phyloP scores from a whole-genome alignment of 768 basidiomycete genomes.

The Pulveroboletus sp. region DNA sequence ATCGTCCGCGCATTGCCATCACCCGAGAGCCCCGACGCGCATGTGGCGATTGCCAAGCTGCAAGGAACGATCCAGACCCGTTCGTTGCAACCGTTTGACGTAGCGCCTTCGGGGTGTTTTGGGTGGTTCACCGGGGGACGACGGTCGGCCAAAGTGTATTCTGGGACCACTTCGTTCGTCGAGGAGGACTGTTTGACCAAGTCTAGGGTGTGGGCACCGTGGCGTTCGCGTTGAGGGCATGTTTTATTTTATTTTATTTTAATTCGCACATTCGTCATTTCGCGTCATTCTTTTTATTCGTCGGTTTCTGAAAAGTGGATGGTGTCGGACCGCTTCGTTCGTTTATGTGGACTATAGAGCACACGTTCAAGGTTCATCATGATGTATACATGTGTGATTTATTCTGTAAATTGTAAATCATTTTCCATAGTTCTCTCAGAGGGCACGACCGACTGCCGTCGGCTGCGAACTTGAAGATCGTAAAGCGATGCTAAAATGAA shows the following conservation, averaged over 20 bases:
- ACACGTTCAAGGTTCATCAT: not conserved
- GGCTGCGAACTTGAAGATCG: no score
- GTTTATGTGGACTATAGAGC: not conserved
- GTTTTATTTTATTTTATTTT: not conserved
- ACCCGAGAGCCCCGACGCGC: not conserved
- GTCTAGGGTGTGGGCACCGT: conserved; percentile 16
- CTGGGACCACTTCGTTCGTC: not conserved
- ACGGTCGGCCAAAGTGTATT: conserved; percentile 4
- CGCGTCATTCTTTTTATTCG: not conserved
- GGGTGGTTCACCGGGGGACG: conserved; percentile 11
- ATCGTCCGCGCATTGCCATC: conserved; percentile 24
- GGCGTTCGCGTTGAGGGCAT: conserved; percentile 1
- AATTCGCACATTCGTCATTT: not conserved
- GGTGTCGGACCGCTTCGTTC: not conserved
- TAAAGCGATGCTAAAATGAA: no score
- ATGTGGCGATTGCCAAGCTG: conserved; percentile 6
- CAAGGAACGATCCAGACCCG: conserved; percentile 19
- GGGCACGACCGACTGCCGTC: no score
- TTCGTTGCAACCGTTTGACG: conserved; percentile 22
- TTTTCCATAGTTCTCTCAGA: no score
- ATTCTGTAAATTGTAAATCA: no score
- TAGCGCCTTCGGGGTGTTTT: conserved; percentile 19
- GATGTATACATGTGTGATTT: no score
- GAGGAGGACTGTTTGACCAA: conserved; percentile 16
- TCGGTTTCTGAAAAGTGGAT: not conserved